Conservation (phyloP, 495 filamentous ascomycete genomes). For the Platismatia glauca region DNA sequence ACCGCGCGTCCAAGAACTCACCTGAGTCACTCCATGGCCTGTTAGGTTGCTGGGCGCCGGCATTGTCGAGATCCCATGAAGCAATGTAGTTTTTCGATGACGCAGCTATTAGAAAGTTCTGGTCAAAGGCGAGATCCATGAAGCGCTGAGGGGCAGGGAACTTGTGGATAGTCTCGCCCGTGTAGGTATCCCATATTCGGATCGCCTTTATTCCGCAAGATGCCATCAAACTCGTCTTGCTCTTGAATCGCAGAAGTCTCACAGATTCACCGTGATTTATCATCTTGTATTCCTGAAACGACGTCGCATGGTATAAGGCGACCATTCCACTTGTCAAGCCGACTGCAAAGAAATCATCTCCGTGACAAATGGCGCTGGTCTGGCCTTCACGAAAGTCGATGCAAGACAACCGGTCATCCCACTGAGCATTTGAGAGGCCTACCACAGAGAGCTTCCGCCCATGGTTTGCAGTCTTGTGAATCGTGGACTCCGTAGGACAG, state of each 20-base stretch:
- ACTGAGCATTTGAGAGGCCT: conserved; percentile 24
- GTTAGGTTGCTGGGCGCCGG: conserved; percentile 8
- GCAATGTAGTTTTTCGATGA: conserved; percentile 17
- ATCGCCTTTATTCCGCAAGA: conserved; percentile 13
- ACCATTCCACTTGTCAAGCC: conserved; percentile 21
- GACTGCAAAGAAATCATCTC: conserved; percentile 25
- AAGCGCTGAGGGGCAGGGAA: conserved; percentile 15
- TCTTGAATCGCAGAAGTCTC: conserved; percentile 17
- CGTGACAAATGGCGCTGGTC: conserved; percentile 25
- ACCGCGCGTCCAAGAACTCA: background rate
- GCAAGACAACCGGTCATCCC: conserved; percentile 29
- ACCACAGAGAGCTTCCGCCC: conserved; percentile 19
- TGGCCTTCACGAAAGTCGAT: conserved; percentile 23
- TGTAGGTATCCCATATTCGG: conserved; percentile 16
- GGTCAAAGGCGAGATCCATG: conserved; percentile 18
- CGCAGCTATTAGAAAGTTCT: conserved; percentile 18
- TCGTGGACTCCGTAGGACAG: conserved; percentile 30
- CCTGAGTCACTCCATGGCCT: conserved; percentile 15
- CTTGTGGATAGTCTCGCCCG: conserved; percentile 15
- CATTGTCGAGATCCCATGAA: conserved; percentile 23
- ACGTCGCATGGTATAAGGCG: conserved; percentile 14
- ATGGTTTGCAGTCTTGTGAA: conserved; percentile 21
- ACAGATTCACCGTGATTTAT: conserved; percentile 27
- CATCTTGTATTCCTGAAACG: conserved; percentile 24
- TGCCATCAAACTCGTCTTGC: conserved; percentile 12